phyloP scores from a whole-genome alignment of 139 green algal genomes.

The Chlamydomonas schloesseri region DNA sequence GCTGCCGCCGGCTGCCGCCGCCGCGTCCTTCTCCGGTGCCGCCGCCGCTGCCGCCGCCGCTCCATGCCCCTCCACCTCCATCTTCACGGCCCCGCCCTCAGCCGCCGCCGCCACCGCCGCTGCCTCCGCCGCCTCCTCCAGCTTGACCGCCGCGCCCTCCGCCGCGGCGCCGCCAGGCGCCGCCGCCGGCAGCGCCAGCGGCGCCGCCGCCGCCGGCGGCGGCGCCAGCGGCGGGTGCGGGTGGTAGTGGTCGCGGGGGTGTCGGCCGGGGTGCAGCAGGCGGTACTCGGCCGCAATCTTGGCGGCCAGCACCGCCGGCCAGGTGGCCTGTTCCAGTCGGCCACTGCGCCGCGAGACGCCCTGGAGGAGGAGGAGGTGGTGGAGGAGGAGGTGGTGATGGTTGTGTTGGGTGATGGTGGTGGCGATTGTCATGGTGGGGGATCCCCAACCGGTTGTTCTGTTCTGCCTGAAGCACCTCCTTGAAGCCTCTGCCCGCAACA shows the following conservation, averaged over 20 bases:
- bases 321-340: slow-evolving; percentile 1
- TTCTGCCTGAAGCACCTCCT: too few relatives aligned
- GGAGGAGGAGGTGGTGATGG: background rate
- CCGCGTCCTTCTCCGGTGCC: too few relatives aligned
- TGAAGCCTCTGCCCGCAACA: too few relatives aligned
- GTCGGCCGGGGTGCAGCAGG: background rate
- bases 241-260: slow-evolving; percentile 15
- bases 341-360: slow-evolving; percentile 7
- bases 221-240: background rate
- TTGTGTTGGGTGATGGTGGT: background rate
- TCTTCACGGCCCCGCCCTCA: too few relatives aligned
- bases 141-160: background rate
- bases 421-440: too few relatives aligned
- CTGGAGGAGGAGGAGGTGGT: background rate
- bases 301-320: slow-evolving; percentile 19
- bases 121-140: too few relatives aligned
- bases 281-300: slow-evolving; percentile 31
- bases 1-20: too few relatives aligned
- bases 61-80: too few relatives aligned
- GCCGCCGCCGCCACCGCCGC: too few relatives aligned
- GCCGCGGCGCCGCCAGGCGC: background rate
- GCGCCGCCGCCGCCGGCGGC: background rate
- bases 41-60: too few relatives aligned
- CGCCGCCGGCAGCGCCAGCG: too few relatives aligned
- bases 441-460: too few relatives aligned